Evolutionary conservation across 768 basidiomycete genomes (phyloP).

Genomic region (Suillus clintonianus): DNA sequence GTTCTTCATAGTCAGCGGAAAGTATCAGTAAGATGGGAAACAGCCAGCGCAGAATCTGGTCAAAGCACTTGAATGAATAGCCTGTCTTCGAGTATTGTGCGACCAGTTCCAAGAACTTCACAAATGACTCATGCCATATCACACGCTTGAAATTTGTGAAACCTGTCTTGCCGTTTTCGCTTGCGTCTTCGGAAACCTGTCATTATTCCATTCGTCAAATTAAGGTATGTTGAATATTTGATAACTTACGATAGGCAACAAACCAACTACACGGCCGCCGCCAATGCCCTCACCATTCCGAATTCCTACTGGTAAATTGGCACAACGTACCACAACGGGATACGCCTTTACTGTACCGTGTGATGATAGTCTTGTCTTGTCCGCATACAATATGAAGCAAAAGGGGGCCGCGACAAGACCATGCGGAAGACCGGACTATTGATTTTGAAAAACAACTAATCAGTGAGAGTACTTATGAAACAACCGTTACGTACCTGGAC

Average conservation of each 20-base stretch:
- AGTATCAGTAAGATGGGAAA: constrained; percentile 42
- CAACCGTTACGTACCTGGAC: constrained; percentile 29
- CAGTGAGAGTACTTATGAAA: neutral
- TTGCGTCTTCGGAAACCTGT: constrained; percentile 36
- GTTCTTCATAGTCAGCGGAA: constrained; percentile 47
- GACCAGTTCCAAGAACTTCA: constrained; percentile 30
- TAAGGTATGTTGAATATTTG: neutral
- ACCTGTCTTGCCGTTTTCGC: constrained; percentile 28
- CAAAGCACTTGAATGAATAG: constrained; percentile 24
- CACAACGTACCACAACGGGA: constrained; percentile 13
- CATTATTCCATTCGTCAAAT: too few species aligned
- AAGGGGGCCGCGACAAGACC: constrained; percentile 6
- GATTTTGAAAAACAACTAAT: neutral
- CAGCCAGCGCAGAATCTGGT: constrained; percentile 26
- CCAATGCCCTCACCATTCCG: constrained; percentile 18
- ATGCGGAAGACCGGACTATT: constrained; percentile 3
- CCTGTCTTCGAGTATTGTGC: constrained; percentile 20
- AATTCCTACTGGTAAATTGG: constrained; percentile 18
- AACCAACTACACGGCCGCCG: constrained; percentile 14
- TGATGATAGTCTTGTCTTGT: constrained; percentile 16
- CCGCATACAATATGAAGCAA: constrained; percentile 40
- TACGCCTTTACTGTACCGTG: constrained; percentile 22
- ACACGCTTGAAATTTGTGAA: too few species aligned
- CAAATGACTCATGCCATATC: too few species aligned
- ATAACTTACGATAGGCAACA: constrained; percentile 16